Evolutionary conservation across 140 eudicot genomes (phyloP).

Genomic region (Stevia rebaudiana): DNA sequence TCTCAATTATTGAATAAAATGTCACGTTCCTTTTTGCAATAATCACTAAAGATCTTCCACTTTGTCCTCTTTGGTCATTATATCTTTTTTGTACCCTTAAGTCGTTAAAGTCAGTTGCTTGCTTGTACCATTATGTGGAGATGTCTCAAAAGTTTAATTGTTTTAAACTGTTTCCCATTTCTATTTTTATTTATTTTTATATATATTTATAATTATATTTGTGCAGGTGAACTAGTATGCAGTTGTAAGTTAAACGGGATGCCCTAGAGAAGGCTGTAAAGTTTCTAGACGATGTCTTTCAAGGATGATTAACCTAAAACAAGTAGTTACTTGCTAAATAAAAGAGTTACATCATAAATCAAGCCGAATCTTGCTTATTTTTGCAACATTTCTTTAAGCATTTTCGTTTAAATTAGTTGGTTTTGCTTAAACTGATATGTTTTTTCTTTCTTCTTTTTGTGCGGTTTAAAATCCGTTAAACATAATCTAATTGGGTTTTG

Average conservation of each 20-base stretch:
- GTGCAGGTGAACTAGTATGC: conserved; percentile 32
- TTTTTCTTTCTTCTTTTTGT: background rate
- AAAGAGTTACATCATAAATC: conserved; percentile 24
- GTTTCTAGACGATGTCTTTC: conserved; percentile 14
- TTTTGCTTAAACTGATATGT: conserved; percentile 14
- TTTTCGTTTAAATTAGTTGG: conserved; percentile 21
- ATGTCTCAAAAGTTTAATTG: too few relatives aligned
- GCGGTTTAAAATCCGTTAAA: conserved; percentile 17
- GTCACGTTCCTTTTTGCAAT: too few relatives aligned
- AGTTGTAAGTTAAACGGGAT: conserved; percentile 13
- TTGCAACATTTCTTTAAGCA: conserved; percentile 12
- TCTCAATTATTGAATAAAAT: too few relatives aligned
- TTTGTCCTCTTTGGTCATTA: too few relatives aligned
- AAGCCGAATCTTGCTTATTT: conserved; percentile 13
- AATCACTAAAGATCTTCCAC: too few relatives aligned
- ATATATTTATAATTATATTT: background rate
- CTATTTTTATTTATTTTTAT: too few relatives aligned
- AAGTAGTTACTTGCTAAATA: conserved; percentile 8
- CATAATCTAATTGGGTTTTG: conserved; percentile 14
- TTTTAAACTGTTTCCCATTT: too few relatives aligned
- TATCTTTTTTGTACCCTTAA: too few relatives aligned
- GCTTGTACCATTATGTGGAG: too few relatives aligned
- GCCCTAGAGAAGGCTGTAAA: conserved; percentile 19
- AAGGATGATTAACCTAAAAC: conserved; percentile 4
- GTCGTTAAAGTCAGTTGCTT: too few relatives aligned